Base-by-base conservation (phyloP, 768 basidiomycete genomes). In the Roridomyces roridus region DNA sequence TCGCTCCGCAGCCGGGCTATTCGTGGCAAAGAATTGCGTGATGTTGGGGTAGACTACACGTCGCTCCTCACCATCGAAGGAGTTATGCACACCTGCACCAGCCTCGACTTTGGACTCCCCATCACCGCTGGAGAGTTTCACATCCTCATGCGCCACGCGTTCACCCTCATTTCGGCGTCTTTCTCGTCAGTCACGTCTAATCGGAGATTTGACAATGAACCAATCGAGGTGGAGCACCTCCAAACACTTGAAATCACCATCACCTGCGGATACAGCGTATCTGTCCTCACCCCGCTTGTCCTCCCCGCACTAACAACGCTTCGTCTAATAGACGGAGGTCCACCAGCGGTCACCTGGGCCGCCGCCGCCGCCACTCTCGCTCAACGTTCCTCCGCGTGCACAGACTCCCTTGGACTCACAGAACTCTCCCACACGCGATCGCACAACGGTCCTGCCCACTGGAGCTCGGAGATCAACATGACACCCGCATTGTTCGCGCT, bases 41-140 rank as follows among this genome's bases (percentile, higher is more conserved):
- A 17, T 6, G 11, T 26, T 6, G 25, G 17, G 0, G 26, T 18
- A 12, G 49, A 51, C 20, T 51, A 34, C 40, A 31, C 25, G 40
- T 11, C 49, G n/a, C 42, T 42, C 21, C 39, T 51, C n/a, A 34
- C 29, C 12, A 29, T 51, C 39, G 49, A 51, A 20, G 39, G 40
- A 28, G 41, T 31, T 21, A 15, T 51, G 40, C 49, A 51, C 10
- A 26, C 28, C 5, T 51, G 49, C 49, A 42, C 49, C 6, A 42
- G 17, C 28, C 28, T 51, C 20, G 40, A 51, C 11, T 21, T 51
- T 2, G 10, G 41, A 21, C 11, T 51, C 25, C 8, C 49, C 4
- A 28, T 50, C n/a, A 7, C 39, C 0, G 40, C 18, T 12, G 26
- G 17, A 9, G 14, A 34, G 11, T 11, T 51, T 21, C 10, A 41